Evolutionary conservation across 441 rosid species (phyloP), one percentile per base, ranked within the genome.

Genomic region (Isatis lusitanica): DNA sequence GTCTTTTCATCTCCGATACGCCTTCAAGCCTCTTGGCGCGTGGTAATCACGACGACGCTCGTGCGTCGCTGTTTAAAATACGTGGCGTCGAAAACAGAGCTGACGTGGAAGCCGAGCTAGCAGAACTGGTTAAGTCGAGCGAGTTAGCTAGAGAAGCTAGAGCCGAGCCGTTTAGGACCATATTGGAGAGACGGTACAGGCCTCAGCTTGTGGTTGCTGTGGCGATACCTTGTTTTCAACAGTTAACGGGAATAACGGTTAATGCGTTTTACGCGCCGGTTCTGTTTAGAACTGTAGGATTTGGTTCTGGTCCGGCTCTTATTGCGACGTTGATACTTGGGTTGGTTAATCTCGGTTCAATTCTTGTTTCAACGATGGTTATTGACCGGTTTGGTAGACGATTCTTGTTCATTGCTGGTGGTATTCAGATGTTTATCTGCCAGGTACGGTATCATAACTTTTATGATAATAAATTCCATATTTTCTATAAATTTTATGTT

Each of bases 191-290:
- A 74, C 91, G 81, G 43, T 83, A 85, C 31, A 82, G 93, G 72
- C 93, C 91, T 52, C 97, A 93, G 47, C 78, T 90, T 11, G 89
- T 89, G 39, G 83, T 90, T 85, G 64, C 97, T 7, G 73, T 89
- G 53, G 86, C 81, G 6, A 83, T 90, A 53, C 93, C 91, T 0
- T 84, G 84, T 75, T 93, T 93, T 21, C 93, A 89, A 44, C 93
- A 89, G 71, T 52, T 90, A 6, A 93, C 93, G 0, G 98, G 93
- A 57, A 86, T 90, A 39, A 86, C 82, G 75, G 70, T 90, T 7
- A 83, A 89, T 53, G 97, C 93, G 28, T 93, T 93, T 66, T 93
- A 86, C 15, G 97, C 97, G 1, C 97, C 98, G 7, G 84, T 83
- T 39, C 70, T 89, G 3, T 90, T 90, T 73, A 86, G 87, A 36